phyloP scores from a whole-genome alignment of 2,329 filamentous ascomycete genomes.

The Colletotrichum sp. region DNA sequence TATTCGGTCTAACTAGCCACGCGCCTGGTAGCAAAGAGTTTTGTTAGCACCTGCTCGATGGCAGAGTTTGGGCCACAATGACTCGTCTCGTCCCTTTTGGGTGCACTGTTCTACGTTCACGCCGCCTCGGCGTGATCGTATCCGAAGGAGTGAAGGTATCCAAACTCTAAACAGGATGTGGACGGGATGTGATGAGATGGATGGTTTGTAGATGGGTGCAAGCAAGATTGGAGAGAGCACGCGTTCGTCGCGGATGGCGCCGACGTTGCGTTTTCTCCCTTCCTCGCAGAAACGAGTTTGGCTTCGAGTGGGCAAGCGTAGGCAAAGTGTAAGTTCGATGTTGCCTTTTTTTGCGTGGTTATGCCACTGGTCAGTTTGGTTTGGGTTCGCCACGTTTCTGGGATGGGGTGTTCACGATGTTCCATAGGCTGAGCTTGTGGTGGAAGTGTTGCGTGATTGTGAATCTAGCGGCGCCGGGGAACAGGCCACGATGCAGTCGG shows the following conservation, averaged over 20 bases:
- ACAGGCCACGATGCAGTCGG: neutral
- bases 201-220: neutral
- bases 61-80: slow-evolving; percentile 9
- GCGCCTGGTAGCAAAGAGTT: neutral
- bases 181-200: neutral
- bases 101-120: slow-evolving; percentile 6
- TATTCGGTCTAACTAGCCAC: neutral
- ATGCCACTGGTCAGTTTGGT: neutral
- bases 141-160: slow-evolving; percentile 13
- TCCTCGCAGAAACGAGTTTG: neutral
- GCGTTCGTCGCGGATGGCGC: slow-evolving; percentile 19
- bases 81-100: slow-evolving; percentile 8
- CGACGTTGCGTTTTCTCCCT: neutral
- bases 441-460: neutral
- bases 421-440: neutral
- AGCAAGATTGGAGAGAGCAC: neutral
- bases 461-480: neutral
- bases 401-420: neutral
- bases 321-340: neutral
- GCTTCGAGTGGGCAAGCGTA: neutral
- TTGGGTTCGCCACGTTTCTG: neutral
- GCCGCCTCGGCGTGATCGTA: slow-evolving; percentile 19
- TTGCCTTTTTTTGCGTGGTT: neutral
- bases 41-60: neutral
- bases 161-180: neutral